A percentile compares a stretch with the other conserved stretches of the same genome.
Evolutionary conservation across 441 rosid species (phyloP).

Genomic region (Breynia disticha): DNA sequence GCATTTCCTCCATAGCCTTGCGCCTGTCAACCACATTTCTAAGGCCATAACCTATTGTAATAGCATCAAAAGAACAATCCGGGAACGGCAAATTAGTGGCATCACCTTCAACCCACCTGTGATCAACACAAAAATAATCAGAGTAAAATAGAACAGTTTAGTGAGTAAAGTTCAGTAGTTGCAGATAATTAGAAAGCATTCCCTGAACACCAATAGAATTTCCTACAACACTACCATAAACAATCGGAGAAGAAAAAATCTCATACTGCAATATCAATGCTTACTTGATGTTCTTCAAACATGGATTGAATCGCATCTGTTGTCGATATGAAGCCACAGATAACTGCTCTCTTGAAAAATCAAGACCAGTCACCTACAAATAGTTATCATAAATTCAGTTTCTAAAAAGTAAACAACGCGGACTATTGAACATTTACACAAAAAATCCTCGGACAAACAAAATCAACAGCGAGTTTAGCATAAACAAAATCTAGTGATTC

Average conservation of each 20-base stretch:
- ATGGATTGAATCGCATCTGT: slow-evolving; percentile 30
- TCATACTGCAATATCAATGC: slow-evolving; percentile 41
- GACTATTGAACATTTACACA: not conserved
- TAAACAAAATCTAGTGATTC: too few species aligned
- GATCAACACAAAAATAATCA: slow-evolving; percentile 10
- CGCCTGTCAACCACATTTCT: slow-evolving; percentile 58
- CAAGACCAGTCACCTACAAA: slow-evolving; percentile 63
- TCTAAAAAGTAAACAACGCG: not conserved
- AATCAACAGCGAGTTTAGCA: not conserved
- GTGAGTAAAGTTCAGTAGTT: not conserved
- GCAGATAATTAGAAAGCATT: not conserved
- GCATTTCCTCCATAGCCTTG: slow-evolving; percentile 56
- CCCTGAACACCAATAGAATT: not conserved
- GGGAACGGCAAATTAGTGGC: slow-evolving; percentile 64
- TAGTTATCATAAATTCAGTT: slow-evolving; percentile 3
- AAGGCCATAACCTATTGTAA: slow-evolving; percentile 85
- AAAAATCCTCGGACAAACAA: too few species aligned
- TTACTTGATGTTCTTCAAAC: slow-evolving; percentile 81
- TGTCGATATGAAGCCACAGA: slow-evolving; percentile 59
- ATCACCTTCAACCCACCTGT: slow-evolving; percentile 81
- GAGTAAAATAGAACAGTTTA: not conserved
- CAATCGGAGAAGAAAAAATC: not conserved
- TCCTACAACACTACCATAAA: not conserved
- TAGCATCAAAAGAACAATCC: slow-evolving; percentile 58
- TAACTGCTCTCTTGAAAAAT: slow-evolving; percentile 69